Evolutionary conservation across 2,329 filamentous ascomycete species (phyloP), one percentile per base, ranked within the genome.

Genomic region (Paramyrothecium roridum): DNA sequence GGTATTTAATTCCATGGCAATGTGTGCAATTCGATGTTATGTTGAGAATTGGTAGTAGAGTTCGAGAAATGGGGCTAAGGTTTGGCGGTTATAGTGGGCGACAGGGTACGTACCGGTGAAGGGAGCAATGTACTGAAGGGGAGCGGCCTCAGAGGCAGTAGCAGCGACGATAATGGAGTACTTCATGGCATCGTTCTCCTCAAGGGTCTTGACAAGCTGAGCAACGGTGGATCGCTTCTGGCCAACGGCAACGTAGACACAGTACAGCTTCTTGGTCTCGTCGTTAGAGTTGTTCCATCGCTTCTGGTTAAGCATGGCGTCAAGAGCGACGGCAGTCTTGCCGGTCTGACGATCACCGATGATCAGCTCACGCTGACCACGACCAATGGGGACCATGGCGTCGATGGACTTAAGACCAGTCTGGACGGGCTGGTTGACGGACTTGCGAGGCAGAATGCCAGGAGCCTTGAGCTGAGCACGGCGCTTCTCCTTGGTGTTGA

Each of bases 341-440:
- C 95, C 95, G 70, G 95, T 99, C 83, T 99, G 95, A 92, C 95
- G 95, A 77, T 99, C 95, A 84, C 95, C 95, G 80, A 99, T 99
- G 79, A 99, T 98, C 86, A 99, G 83, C 85, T 99, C 95, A 93
- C 95, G 95, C 86, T 99, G 95, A 74, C 95, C 95, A 93, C 95
- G 95, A 77, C 95, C 95, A 71, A 99, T 97, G 71, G 95, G 95
- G 70, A 99, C 95, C 95, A 99, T 98, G 81, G 95, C 93, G 76
- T 99, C 95, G 82, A 99, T 85, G 70, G 91, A 96, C 87, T 99
- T 99, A 70, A 98, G 88, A 84, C 95, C 95, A 76, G 95, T 99
- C 88, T 99, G 95, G 67, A 99, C 93, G 67, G 95, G 93, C 86
- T 99, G 85, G 83, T 92, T 92, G 88, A 99, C 95, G 76, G 95